Evolutionary conservation across 495 filamentous ascomycete species (phyloP).

Genomic region (Pyronema omphalodes): DNA sequence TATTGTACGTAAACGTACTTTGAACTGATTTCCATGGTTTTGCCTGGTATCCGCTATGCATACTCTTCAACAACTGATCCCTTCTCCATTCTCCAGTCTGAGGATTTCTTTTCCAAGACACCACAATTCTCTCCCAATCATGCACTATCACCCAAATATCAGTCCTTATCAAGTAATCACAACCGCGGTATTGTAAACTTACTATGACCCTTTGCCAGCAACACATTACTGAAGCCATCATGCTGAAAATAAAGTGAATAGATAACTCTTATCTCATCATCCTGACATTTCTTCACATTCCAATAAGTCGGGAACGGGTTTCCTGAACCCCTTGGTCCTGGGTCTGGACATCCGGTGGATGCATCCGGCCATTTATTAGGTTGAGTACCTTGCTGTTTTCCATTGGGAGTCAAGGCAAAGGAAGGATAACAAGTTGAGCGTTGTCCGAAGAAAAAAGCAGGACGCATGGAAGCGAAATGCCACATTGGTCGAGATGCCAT

Average conservation of each 20-base stretch:
- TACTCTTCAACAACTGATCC: conserved; percentile 13
- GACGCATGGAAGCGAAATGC: conserved; percentile 14
- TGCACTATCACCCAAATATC: conserved; percentile 3
- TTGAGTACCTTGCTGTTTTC: conserved; percentile 15
- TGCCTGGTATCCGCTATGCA: conserved; percentile 17
- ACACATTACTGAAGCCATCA: conserved; percentile 11
- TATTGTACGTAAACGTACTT: conserved; percentile 13
- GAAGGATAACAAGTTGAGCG: conserved; percentile 16
- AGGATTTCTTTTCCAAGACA: conserved; percentile 15
- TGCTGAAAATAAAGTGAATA: conserved; percentile 18
- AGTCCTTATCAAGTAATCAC: not conserved
- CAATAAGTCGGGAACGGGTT: conserved; percentile 22
- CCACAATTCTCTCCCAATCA: conserved; percentile 18
- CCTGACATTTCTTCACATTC: conserved; percentile 9
- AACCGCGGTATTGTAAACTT: not conserved
- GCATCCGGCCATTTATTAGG: conserved; percentile 13
- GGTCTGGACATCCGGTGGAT: conserved; percentile 11
- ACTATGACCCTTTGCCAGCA: conserved; percentile 18
- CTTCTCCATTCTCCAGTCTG: conserved; percentile 9
- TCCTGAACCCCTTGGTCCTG: conserved; percentile 7
- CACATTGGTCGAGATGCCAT: conserved; percentile 17
- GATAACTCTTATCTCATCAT: conserved; percentile 14
- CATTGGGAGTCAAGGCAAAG: conserved; percentile 7
- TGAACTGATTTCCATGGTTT: conserved; percentile 9
- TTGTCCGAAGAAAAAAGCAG: not conserved